A percentile compares a stretch with the other conserved stretches of the same genome.
Evolutionary conservation across 306 rosid genomes (phyloP).

Genomic region (Vigna unguiculata): DNA sequence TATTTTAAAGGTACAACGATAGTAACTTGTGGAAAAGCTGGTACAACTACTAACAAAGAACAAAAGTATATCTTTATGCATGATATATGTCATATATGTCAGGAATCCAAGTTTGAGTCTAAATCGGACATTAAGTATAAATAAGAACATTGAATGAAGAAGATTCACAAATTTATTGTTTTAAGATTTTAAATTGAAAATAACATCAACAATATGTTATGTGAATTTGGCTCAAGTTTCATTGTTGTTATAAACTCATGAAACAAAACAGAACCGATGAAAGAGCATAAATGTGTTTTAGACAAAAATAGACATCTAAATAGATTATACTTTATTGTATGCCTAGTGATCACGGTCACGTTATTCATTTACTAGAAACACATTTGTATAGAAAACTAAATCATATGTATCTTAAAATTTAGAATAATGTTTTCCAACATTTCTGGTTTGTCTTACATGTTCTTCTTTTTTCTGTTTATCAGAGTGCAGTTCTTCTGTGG

Average conservation of each 20-base stretch:
- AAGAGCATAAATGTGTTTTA: background rate
- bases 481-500: constrained; percentile 83
- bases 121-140: too few species aligned
- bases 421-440: background rate
- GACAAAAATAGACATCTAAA: background rate
- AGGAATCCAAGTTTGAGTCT: too few species aligned
- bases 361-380: background rate
- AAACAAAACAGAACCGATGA: background rate
- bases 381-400: background rate
- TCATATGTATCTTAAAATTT: background rate
- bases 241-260: background rate
- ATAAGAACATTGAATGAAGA: too few species aligned
- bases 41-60: background rate
- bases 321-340: background rate
- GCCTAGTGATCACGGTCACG: too few species aligned
- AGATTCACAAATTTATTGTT: too few species aligned
- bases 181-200: too few species aligned
- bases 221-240: too few species aligned
- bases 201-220: too few species aligned
- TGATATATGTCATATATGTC: too few species aligned
- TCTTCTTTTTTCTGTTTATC: constrained; percentile 15
- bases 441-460: background rate
- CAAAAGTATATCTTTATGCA: background rate
- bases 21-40: background rate
- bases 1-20: background rate